Evolutionary conservation across 345 rosid genomes (phyloP), one percentile per base, ranked within the genome.

Genomic region (Dipteronia sinensis): DNA sequence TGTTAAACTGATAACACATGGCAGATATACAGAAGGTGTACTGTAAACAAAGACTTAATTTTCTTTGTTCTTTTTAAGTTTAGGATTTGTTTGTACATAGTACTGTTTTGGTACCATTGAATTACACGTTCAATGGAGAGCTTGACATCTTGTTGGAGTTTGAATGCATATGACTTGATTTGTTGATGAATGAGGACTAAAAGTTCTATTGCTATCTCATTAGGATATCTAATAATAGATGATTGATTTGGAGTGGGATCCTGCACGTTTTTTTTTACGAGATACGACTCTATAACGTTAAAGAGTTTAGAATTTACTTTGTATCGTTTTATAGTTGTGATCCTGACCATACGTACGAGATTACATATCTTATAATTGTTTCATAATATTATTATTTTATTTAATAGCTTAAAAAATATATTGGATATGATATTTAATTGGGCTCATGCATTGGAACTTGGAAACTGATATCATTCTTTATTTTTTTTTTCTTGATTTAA

Each of bases 1-100:
- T 73, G 71, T 87, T 49, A 91, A 87, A 80, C 72, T 87, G 77
- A 83, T 88, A 73, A 80, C 63, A 44, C 78, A 77, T 56, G 22
- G 66, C 47, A 72, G 47, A 76, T 20, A 4, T 63, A 27, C 34
- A 34, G 3, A 3, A 68, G 66, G 34, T 7, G 34, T 7, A 23
- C 29, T 58, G 38, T 42, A 42, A 4, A 22, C 38, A 22, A 2
- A 12, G 31, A 34, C 15, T 12, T 12, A 17, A 1, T 15, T 31
- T 6, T 25, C 12, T 16, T 13, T 15, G 16, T 56, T 56, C 4
- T 20, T 59, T 59, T n/a, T 8, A 13, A 11, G 46, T 12, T 75
- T 13, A 19, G 73, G 38, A 76, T 56, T 8, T 68, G 79, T 9
- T 58, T 25, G 65, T 22, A 8, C 17, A 17, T 22, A 16, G 13